A percentile compares a stretch with the other conserved stretches of the same genome.
phyloP scores from a whole-genome alignment of 768 basidiomycete species.

The Paxillus rubicundulus region DNA sequence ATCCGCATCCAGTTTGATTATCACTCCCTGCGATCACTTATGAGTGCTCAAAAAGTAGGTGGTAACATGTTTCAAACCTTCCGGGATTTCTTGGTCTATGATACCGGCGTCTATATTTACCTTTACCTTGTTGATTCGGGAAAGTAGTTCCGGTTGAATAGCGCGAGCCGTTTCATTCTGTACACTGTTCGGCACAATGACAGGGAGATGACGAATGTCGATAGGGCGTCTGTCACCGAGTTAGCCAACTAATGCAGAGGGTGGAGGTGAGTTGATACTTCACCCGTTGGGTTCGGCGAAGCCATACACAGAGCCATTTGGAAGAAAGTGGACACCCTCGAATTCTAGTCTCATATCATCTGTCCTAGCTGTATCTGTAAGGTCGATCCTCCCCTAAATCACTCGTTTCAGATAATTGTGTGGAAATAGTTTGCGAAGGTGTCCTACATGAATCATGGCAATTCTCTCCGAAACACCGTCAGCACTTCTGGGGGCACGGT shows the following conservation, averaged over 20 bases:
- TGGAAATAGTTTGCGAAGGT: conserved; percentile 3
- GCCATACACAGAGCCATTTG: conserved; percentile 76
- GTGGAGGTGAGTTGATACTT: conserved; percentile 12
- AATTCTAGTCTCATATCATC: conserved; percentile 70
- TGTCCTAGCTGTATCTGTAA: conserved; percentile 48
- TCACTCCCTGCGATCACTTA: conserved; percentile 38
- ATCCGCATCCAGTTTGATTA: conserved; percentile 55
- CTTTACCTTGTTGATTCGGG: conserved; percentile 57
- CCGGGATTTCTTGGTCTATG: conserved; percentile 50
- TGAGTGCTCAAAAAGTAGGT: background rate
- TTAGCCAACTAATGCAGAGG: background rate
- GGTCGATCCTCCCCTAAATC: conserved; percentile 65
- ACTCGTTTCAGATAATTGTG: conserved; percentile 1
- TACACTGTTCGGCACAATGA: conserved; percentile 54
- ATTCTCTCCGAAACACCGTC: conserved; percentile 44
- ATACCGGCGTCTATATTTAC: conserved; percentile 64
- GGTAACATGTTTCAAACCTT: conserved; percentile 24
- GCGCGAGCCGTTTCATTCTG: conserved; percentile 59
- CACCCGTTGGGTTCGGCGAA: conserved; percentile 66
- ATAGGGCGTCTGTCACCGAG: conserved; percentile 43
- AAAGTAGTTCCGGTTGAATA: conserved; percentile 57
- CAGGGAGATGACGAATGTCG: conserved; percentile 66
- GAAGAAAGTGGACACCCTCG: conserved; percentile 72
- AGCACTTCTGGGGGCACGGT: conserved; percentile 45
- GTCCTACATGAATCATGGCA: conserved; percentile 64